Evolutionary conservation across 148 eudicot genomes (phyloP), one percentile per base, ranked within the genome.

Genomic region (Salicornia ramosissima): DNA sequence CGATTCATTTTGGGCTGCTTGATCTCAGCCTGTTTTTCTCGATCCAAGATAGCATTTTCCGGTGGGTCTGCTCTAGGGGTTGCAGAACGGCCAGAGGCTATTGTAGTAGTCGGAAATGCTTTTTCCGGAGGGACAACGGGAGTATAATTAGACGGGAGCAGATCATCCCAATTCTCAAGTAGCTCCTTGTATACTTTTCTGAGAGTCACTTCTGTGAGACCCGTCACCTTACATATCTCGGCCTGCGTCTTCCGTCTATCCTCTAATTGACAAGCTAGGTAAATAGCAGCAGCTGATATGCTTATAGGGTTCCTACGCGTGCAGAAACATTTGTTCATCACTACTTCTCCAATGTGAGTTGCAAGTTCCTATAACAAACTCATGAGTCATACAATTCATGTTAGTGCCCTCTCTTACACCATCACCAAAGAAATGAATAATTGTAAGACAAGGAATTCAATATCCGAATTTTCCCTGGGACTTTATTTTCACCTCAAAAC

Each of bases 191-290:
- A 94, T 26, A 94, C 98, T 74, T 94, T 94, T 25, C 98, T 83
- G 31, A 94, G 84, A 28, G 97, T 94, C 21, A 94, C 98, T 75
- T 94, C 98, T 1, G 98, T 90, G 18, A 94, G 92, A 64, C 98
- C 98, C 1, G 98, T 94, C 10, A 94, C 92, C 78, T 94, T 94
- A 74, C 98, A 94, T 65, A 94, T 94, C 83, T 94, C 98, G 7
- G 98, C 98, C 79, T 94, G 98, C 43, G 97, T 94, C 77, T 94
- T 94, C 76, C 98, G 96, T 66, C 88, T 88, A 72, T 94, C 98
- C 76, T 94, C 98, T 42, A 94, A 82, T 69, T 90, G 97, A 71
- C 97, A 94, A 26, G 98, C 97, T 53, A 94, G 86, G 66, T 94
- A 94, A 26, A 94, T 94, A 43, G 98, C 98, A 45, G 98, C 98